Base-by-base conservation (phyloP, 176 grass and related monocot genomes). In the Hsuehochloa calcarea region DNA sequence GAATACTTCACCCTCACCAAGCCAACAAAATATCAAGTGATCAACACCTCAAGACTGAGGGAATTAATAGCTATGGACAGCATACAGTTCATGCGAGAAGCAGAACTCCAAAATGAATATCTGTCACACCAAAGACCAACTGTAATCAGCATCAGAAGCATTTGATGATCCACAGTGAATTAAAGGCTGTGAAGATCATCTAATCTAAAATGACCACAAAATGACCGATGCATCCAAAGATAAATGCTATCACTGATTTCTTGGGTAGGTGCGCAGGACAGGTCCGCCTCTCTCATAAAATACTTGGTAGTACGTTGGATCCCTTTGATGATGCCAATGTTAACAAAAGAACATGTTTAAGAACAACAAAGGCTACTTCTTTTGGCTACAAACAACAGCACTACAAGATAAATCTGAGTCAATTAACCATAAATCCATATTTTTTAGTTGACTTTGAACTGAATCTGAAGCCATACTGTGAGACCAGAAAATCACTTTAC, bases 351-450 rank as follows among this genome's bases (percentile, higher is more conserved):
- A 65, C 26, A 35, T 51, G 38, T 35, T 26, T 22, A 73, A 75
- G 82, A 86, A 77, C 29, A 65, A 60, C 27, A 82, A 40, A 52
- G 38, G 67, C 26, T 81, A 65, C 44, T 68, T 72, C 47, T 77
- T 82, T 80, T 75, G 81, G 56, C 44, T 70, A 89, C 95, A 98
- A 92, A 95, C 54, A 85, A 98, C 91, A 87, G 89, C 80, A 85
- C 64, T 83, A 80, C 95, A 98, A n/a, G 95, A 92, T 41, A n/a
- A 93, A 90, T 98, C 95, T 50, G 76, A 88, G 85, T 93, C 91
- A 40, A 93, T 54, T 73, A 90, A 87, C 95, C 93, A 98, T 74
- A 98, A 87, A 75, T 80, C 81, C 38, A 85, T 74, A 72, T 82
- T 89, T 84, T 80, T 37, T 12, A 98, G 89, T 75, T 92, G 75